Conservation (phyloP, 768 basidiomycete genomes). For the Tremella mesenterica region DNA sequence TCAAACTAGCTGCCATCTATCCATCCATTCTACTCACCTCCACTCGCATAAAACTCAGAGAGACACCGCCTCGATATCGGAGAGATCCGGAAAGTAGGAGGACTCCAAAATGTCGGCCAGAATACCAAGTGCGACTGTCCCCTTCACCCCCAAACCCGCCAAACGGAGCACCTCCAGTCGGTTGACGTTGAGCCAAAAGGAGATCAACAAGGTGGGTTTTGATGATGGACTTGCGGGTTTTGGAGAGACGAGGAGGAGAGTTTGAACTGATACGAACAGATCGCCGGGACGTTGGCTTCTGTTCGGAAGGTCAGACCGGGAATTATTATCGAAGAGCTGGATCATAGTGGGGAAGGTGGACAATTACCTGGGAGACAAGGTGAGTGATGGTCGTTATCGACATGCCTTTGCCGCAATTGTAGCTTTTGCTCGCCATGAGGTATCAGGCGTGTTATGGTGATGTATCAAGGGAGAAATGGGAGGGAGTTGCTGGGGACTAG, state of each 20-base stretch:
- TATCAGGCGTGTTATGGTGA: no score
- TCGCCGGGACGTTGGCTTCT: conserved; percentile 37
- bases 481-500: no score
- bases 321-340: conserved; percentile 36
- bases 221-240: conserved; percentile 1
- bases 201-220: conserved; percentile 34
- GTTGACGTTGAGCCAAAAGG: conserved; percentile 20
- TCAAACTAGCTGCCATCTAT: no score
- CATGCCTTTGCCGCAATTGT: no score
- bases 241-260: background rate
- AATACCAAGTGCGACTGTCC: conserved; percentile 22
- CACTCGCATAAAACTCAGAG: no score
- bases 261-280: conserved; percentile 13
- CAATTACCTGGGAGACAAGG: conserved; percentile 16
- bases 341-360: conserved; percentile 31
- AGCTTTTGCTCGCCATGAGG: no score
- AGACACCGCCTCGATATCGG: no score
- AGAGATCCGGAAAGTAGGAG: background rate
- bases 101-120: conserved; percentile 6
- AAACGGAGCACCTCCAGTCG: conserved; percentile 16
- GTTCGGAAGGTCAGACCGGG: conserved; percentile 32
- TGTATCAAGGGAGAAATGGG: no score
- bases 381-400: no score
- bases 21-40: no score
- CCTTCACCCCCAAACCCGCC: conserved; percentile 34